Conservation (phyloP, 2,329 filamentous ascomycete species). For the Biscogniauxia sp. region DNA sequence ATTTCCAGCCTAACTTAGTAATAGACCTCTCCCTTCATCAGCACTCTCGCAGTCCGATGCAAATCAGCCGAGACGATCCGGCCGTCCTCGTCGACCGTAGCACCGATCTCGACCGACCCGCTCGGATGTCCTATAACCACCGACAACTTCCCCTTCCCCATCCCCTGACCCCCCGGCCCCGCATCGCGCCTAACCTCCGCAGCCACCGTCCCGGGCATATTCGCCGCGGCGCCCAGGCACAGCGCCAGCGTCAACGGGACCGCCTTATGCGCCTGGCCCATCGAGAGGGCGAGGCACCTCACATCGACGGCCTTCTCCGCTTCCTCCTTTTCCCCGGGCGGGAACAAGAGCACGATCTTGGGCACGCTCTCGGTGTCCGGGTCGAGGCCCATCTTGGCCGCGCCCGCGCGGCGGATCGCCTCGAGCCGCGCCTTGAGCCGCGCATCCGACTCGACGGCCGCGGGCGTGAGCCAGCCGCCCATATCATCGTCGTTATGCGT, state of each 20-base stretch:
- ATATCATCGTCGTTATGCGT: too few species aligned
- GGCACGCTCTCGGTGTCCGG: slow-evolving; percentile 38
- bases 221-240: slow-evolving; percentile 39
- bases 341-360: slow-evolving; percentile 45
- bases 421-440: slow-evolving; percentile 34
- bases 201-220: slow-evolving; percentile 42
- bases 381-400: slow-evolving; percentile 40
- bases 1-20: slow-evolving; percentile 33
- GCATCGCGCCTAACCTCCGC: slow-evolving; percentile 23
- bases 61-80: slow-evolving; percentile 44
- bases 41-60: slow-evolving; percentile 44
- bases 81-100: slow-evolving; percentile 36
- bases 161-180: background rate
- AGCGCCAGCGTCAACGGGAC: slow-evolving; percentile 41
- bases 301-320: slow-evolving; percentile 33
- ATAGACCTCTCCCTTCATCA: slow-evolving; percentile 50
- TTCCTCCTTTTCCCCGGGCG: slow-evolving; percentile 16
- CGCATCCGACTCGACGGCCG: slow-evolving; percentile 32
- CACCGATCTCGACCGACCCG: slow-evolving; percentile 45
- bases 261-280: slow-evolving; percentile 45
- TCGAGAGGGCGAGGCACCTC: slow-evolving; percentile 44
- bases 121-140: slow-evolving; percentile 47
- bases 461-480: slow-evolving; percentile 21
- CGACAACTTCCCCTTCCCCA: slow-evolving; percentile 8
- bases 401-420: slow-evolving; percentile 36